Evolutionary conservation across 768 basidiomycete genomes (phyloP), one percentile per base, ranked within the genome.

Genomic region (Mycena galericulata): DNA sequence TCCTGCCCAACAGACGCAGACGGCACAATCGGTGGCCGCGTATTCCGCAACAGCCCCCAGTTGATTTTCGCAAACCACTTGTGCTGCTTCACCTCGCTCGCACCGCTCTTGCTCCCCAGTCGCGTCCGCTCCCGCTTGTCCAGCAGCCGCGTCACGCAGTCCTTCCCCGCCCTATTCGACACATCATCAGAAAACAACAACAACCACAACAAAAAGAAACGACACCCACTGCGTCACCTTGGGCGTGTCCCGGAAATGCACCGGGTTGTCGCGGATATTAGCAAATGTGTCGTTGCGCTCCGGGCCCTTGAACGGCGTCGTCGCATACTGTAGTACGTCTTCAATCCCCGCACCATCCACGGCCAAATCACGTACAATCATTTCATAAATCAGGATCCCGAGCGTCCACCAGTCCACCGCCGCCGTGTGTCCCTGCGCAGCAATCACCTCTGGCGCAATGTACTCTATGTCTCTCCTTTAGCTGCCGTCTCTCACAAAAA

Each of bases 391-490:
- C 75, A 99, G 89, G 75, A 99, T 98, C 41, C 98, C 98, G 55
- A 98, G 84, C 34, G 98, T 99, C 98, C 95, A 97, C 97, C 97
- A 99, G 82, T 99, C 98, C 57, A 99, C 98, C 17, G 97, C 97
- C 69, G 96, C 96, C 40, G 97, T 98, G 80, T 99, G 98, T 20
- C 98, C 97, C 78, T 93, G 89, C 51, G 95, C 95, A 74, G 94
- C 93, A 77, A 99, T 98, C 66, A 99, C 98, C 84, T 99, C 98
- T 69, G 97, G 97, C 45, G 97, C 96, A 78, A 99, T 99, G 86
- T 99, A 99, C 83, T 98, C 97, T 98, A 79, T 74, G 75, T n/a
- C n/a, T n/a, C n/a, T n/a, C n/a, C n/a, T n/a, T n/a, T n/a, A n/a
- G n/a, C n/a, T n/a, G n/a, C n/a, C n/a, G n/a, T n/a, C n/a, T n/a